Conservation (phyloP, 306 rosid genomes). For the Rosa lucieae region DNA sequence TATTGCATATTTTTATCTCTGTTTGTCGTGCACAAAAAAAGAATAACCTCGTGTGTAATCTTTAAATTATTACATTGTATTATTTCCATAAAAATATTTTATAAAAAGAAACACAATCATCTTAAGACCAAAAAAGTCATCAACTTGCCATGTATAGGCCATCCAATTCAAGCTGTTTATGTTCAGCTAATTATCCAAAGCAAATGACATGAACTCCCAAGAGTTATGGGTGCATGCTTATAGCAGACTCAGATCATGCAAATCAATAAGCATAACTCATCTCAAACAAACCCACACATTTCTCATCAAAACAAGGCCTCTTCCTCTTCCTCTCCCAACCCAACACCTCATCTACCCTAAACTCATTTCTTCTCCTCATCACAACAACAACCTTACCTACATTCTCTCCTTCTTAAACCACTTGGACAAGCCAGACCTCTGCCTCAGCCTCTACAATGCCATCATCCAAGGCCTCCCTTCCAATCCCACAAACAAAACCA, state of each 20-base stretch:
- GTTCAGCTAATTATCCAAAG: no score
- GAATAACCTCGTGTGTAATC: no score
- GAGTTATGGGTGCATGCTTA: constrained; percentile 19
- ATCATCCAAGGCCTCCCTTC: constrained; percentile 26
- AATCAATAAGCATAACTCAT: constrained; percentile 12
- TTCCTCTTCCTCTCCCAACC: constrained; percentile 13
- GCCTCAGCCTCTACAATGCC: constrained; percentile 36
- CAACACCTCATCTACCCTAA: constrained; percentile 3
- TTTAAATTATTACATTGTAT: no score
- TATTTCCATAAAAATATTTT: no score
- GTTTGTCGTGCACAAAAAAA: no score
- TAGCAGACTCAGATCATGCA: constrained; percentile 20
- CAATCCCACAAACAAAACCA: constrained; percentile 1
- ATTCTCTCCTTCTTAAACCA: constrained; percentile 26
- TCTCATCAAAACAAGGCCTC: constrained; percentile 31
- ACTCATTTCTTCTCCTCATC: constrained; percentile 7
- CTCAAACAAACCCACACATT: constrained; percentile 36
- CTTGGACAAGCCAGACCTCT: constrained; percentile 13
- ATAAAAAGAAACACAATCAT: no score
- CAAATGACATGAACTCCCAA: constrained; percentile 22
- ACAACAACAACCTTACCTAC: constrained; percentile 12
- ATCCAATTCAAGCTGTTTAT: no score
- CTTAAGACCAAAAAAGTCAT: no score
- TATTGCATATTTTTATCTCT: no score
- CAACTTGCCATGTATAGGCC: no score